These are phyloP conservation scores for Exophiala alcalophila DNA, from an alignment of 2,329 filamentous ascomycete genomes.

Conservation along the genomic window DNA sequence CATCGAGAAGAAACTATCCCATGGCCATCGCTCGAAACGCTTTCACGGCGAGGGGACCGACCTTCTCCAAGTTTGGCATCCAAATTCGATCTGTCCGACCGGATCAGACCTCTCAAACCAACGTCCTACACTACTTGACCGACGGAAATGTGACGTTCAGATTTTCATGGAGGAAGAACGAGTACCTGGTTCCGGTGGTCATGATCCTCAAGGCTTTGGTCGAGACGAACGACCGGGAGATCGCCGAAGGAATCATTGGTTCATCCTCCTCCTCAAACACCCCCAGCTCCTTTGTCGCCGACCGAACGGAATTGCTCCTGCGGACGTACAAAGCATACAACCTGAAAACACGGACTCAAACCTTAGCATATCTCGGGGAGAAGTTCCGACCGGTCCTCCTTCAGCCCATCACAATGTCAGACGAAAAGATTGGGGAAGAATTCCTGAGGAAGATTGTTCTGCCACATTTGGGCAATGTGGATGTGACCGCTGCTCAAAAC, in stretches of 20 bases:
- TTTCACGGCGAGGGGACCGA: conserved; percentile 79
- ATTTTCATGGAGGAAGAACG: conserved; percentile 96
- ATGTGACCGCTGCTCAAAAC: conserved; percentile 81
- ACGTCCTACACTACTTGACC: conserved; percentile 90
- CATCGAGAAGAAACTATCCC: conserved; percentile 89
- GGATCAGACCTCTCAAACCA: conserved; percentile 98
- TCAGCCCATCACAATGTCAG: conserved; percentile 76
- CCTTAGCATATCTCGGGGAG: conserved; percentile 78
- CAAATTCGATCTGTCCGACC: conserved; percentile 88
- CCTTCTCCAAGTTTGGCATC: conserved; percentile 87
- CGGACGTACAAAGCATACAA: conserved; percentile 91
- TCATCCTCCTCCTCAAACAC: conserved; percentile 70
- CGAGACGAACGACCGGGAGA: conserved; percentile 94
- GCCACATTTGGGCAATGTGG: conserved; percentile 81
- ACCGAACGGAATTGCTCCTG: conserved; percentile 86
- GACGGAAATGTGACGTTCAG: conserved; percentile 96
- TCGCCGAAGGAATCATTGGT: conserved; percentile 90
- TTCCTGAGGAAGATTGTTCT: conserved; percentile 87
- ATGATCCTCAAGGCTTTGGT: conserved; percentile 95
- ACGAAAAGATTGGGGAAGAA: conserved; percentile 86
- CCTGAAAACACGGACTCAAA: conserved; percentile 76
- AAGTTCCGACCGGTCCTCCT: conserved; percentile 89
- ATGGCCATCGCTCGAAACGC: conserved; percentile 90
- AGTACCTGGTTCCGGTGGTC: conserved; percentile 92
- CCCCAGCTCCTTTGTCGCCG: conserved; percentile 87